phyloP scores from a whole-genome alignment of 2,329 filamentous ascomycete species.

The Bimuria novae-zelandiae region DNA sequence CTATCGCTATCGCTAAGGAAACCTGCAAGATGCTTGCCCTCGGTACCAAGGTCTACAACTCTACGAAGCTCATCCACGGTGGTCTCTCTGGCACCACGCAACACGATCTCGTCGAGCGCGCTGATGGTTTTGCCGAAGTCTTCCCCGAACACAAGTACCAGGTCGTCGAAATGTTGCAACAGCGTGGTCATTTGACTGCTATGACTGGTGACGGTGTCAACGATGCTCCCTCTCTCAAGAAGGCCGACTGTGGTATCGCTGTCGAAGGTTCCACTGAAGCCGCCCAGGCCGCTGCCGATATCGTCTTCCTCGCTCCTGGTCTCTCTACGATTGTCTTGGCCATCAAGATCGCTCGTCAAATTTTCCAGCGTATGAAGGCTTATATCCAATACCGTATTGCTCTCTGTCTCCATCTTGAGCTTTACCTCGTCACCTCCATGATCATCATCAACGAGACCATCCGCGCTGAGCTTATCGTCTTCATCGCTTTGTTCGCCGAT shows the following conservation, averaged over 20 bases:
- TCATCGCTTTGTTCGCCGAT: conserved; percentile 79
- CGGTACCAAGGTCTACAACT: conserved; percentile 81
- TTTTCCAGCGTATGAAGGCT: conserved; percentile 79
- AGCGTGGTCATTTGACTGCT: conserved; percentile 72
- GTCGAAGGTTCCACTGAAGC: conserved; percentile 74
- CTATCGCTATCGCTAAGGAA: conserved; percentile 79
- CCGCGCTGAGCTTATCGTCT: conserved; percentile 73
- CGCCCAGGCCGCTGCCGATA: conserved; percentile 73
- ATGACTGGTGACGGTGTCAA: conserved; percentile 81
- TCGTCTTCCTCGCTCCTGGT: conserved; percentile 75
- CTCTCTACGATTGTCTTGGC: conserved; percentile 72
- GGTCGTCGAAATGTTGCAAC: conserved; percentile 76
- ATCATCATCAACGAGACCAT: conserved; percentile 80
- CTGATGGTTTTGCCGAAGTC: conserved; percentile 74
- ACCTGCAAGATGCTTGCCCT: conserved; percentile 82
- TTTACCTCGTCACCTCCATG: conserved; percentile 78
- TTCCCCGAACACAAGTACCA: conserved; percentile 79
- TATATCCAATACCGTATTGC: conserved; percentile 80
- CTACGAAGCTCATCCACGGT: conserved; percentile 75
- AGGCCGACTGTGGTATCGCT: conserved; percentile 75
- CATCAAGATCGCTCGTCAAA: conserved; percentile 75
- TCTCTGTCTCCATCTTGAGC: conserved; percentile 73
- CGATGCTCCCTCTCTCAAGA: conserved; percentile 74
- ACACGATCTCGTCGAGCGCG: conserved; percentile 76
- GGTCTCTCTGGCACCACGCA: conserved; percentile 74